Conservation (phyloP, 2,329 filamentous ascomycete genomes). For the Teratosphaeria epicoccoides region DNA sequence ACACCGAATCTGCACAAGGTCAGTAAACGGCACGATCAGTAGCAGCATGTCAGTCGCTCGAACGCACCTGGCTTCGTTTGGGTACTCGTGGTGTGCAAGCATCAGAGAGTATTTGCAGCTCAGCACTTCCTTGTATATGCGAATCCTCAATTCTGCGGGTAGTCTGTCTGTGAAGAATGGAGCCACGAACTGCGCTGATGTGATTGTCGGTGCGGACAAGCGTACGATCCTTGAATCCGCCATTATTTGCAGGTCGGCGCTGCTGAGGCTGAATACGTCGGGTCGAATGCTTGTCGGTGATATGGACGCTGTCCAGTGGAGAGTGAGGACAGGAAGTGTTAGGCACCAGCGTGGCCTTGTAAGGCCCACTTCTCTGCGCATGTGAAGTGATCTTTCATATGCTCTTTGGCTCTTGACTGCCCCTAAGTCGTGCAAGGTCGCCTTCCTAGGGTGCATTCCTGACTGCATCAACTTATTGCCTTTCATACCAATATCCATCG, state of each 20-base stretch:
- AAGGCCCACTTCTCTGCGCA: neutral
- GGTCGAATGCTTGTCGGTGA: neutral
- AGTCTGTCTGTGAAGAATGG: neutral
- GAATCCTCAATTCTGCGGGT: neutral
- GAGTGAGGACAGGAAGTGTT: neutral
- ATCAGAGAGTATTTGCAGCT: conserved; percentile 1
- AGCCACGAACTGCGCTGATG: neutral
- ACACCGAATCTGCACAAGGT: neutral
- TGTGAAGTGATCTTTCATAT: neutral
- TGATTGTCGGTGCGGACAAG: neutral
- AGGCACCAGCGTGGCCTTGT: neutral
- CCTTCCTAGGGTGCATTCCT: neutral
- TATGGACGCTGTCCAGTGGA: neutral
- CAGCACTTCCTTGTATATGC: neutral
- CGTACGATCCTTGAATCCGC: neutral
- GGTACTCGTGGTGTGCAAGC: conserved; percentile 8
- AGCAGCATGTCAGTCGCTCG: neutral
- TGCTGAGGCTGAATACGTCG: neutral
- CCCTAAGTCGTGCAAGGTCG: neutral
- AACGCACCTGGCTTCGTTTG: neutral
- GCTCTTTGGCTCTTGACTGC: neutral
- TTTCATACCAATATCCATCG: neutral
- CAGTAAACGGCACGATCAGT: neutral
- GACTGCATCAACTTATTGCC: neutral
- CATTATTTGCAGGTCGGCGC: neutral